These are phyloP conservation scores for Gautieria morchelliformis DNA, from an alignment of 768 basidiomycete species.

Conservation along the genomic window DNA sequence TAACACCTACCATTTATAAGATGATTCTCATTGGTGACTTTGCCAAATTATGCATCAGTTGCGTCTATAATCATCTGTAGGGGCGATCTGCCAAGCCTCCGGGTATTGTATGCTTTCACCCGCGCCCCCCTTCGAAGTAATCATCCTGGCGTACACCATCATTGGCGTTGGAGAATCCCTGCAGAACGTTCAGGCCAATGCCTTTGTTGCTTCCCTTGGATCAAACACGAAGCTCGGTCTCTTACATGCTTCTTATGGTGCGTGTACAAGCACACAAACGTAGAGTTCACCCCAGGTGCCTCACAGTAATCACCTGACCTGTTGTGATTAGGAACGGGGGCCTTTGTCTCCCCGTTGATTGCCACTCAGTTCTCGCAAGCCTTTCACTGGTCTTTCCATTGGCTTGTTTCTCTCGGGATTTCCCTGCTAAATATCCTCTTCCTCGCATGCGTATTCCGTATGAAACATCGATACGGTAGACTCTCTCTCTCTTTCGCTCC, in stretches of 20 bases:
- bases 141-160: conserved; percentile 38
- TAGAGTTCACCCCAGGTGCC: not conserved
- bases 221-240: conserved; percentile 64
- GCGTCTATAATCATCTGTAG: conserved; percentile 5
- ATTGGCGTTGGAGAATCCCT: conserved; percentile 40
- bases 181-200: conserved; percentile 66
- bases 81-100: conserved; percentile 38
- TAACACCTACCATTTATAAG: not conserved
- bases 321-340: conserved; percentile 30
- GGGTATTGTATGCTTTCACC: conserved; percentile 46
- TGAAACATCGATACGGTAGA: not conserved
- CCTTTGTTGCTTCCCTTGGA: conserved; percentile 52
- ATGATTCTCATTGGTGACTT: not conserved
- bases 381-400: conserved; percentile 35
- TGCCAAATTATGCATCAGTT: not conserved
- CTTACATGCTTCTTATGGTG: conserved; percentile 57
- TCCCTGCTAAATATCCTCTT: conserved; percentile 12
- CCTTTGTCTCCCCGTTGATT: conserved; percentile 41
- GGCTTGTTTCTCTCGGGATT: conserved; percentile 32
- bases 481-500: too few relatives aligned
- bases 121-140: conserved; percentile 55
- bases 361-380: conserved; percentile 41
- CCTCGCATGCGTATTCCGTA: not conserved
- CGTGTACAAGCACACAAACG: conserved; percentile 3
- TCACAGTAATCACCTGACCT: not conserved